Conservation (phyloP, 306 rosid species). For the Prunus fruticosa region DNA sequence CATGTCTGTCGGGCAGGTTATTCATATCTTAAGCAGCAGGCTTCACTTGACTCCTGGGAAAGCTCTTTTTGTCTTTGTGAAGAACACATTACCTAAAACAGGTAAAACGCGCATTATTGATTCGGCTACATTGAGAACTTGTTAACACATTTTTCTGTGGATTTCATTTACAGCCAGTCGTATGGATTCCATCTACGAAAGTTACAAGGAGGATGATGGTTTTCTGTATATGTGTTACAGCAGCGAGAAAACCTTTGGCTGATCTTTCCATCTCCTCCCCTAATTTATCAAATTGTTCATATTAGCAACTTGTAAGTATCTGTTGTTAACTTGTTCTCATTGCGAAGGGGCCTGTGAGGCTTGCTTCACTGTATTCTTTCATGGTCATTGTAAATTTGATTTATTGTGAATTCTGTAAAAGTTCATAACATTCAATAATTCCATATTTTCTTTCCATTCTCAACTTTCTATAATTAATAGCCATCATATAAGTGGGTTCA, state of each 20-base stretch:
- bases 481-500: neutral
- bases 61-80: conserved; percentile 88
- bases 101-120: conserved; percentile 41
- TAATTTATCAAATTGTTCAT: neutral
- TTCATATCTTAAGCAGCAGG: conserved; percentile 72
- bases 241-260: conserved; percentile 87
- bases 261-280: conserved; percentile 15
- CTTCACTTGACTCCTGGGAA: conserved; percentile 67
- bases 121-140: neutral
- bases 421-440: neutral
- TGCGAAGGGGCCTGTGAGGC: neutral
- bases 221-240: conserved; percentile 89
- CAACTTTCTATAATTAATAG: neutral
- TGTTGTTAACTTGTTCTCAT: neutral
- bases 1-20: conserved; percentile 75
- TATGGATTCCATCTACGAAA: conserved; percentile 31
- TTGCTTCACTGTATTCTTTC: neutral
- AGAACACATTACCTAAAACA: conserved; percentile 83
- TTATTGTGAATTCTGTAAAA: conserved; percentile 14
- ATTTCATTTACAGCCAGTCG: conserved; percentile 34
- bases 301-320: conserved; percentile 13
- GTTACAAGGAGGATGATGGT: conserved; percentile 80
- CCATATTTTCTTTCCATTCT: neutral
- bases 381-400: conserved; percentile 9
- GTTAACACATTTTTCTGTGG: conserved; percentile 18